Evolutionary conservation across 768 basidiomycete species (phyloP).

Genomic region (Nidularia sp.): DNA sequence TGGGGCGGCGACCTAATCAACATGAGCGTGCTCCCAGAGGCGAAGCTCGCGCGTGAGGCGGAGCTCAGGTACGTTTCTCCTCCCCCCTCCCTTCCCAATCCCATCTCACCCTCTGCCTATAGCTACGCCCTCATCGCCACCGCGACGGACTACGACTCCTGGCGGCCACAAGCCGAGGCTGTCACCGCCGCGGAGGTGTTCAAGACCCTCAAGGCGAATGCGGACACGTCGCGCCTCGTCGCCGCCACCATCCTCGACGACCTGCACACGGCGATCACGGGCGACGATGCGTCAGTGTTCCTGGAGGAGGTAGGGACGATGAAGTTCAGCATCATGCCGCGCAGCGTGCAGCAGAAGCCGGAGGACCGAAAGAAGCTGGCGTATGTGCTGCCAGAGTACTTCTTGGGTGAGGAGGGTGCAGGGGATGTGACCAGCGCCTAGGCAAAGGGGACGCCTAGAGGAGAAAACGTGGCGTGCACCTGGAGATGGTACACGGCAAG

Average conservation of each 20-base stretch:
- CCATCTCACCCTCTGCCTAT: neutral
- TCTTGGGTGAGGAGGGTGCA: no score
- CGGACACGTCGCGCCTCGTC: slow-evolving; percentile 78
- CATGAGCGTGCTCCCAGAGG: slow-evolving; percentile 95
- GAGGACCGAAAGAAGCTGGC: no score
- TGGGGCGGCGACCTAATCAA: slow-evolving; percentile 96
- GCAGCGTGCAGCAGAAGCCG: no score
- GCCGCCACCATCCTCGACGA: slow-evolving; percentile 68
- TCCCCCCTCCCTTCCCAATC: neutral
- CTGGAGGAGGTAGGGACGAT: no score
- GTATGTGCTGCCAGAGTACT: no score
- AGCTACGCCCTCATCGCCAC: slow-evolving; percentile 62
- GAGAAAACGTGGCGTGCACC: no score
- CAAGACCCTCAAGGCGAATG: slow-evolving; percentile 84
- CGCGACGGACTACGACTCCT: slow-evolving; percentile 94
- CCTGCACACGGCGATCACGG: slow-evolving; percentile 54
- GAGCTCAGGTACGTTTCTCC: slow-evolving; percentile 69
- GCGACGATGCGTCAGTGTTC: slow-evolving; percentile 16
- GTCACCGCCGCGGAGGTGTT: slow-evolving; percentile 92
- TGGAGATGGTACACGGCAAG: no score
- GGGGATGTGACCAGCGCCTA: no score
- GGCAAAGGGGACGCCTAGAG: no score
- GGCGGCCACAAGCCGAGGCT: slow-evolving; percentile 74
- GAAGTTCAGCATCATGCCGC: no score
- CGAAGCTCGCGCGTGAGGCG: slow-evolving; percentile 95